These are phyloP conservation scores for Mycena rosella DNA, from an alignment of 768 basidiomycete species.

Conservation along the genomic window DNA sequence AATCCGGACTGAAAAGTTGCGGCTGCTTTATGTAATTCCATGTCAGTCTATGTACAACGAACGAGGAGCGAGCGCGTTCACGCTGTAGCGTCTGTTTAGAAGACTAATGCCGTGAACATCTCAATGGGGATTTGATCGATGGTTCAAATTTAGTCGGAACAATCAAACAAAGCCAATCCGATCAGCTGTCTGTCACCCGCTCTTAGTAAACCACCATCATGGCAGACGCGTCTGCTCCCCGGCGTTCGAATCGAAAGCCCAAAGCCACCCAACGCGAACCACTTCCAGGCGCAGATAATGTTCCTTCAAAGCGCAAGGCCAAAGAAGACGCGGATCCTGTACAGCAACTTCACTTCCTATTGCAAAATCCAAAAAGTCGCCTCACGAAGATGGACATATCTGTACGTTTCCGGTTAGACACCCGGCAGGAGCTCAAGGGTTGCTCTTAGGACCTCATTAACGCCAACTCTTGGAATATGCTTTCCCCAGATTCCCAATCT, in stretches of 20 bases:
- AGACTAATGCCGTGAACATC: too few species aligned
- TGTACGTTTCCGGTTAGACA: constrained; percentile 51
- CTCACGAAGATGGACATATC: constrained; percentile 63
- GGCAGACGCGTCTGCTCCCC: constrained; percentile 24
- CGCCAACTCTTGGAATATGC: constrained; percentile 56
- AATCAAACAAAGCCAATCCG: too few species aligned
- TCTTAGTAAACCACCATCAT: too few species aligned
- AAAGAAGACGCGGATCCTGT: constrained; percentile 46
- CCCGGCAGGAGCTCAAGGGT: constrained; percentile 26
- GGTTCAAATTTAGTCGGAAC: too few species aligned
- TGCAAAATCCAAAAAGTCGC: constrained; percentile 62
- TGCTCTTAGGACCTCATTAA: constrained; percentile 61
- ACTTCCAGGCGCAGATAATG: constrained; percentile 12
- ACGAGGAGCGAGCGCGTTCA: too few species aligned
- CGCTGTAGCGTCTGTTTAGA: too few species aligned
- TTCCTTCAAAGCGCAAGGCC: constrained; percentile 45
- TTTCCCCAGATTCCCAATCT: constrained; percentile 56
- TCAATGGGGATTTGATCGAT: too few species aligned
- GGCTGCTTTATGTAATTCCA: too few species aligned
- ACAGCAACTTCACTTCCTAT: constrained; percentile 53
- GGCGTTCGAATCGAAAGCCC: constrained; percentile 32
- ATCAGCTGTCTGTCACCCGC: too few species aligned
- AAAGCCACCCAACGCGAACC: constrained; percentile 34
- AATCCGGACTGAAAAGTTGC: too few species aligned
- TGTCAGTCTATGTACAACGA: too few species aligned